Evolutionary conservation across 495 filamentous ascomycete genomes (phyloP), one percentile per base, ranked within the genome.

Genomic region (Massariosphaeria phaeospora): DNA sequence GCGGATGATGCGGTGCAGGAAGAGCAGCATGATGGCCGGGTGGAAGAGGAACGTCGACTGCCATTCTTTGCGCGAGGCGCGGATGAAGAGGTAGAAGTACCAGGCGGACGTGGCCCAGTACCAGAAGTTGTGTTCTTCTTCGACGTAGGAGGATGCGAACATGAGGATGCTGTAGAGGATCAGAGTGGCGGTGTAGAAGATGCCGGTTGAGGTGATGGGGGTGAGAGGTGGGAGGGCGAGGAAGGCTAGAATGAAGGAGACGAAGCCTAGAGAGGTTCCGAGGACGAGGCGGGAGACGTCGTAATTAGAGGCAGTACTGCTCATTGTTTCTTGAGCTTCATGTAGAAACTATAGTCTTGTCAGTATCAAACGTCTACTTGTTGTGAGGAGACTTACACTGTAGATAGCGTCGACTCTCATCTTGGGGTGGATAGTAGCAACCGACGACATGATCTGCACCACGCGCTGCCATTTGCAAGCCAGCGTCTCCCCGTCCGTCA

Each of bases 51-150:
- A 52, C 15, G 35, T 47, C 5, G 13, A 24, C 20, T 50, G 44
- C 55, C 55, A 59, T 34, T 53, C 12, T 55, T 63, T 55, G 24
- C 55, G 55, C 21, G 55, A 54, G 29, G 18, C 29, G 15, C 21
- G 48, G 39, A 63, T 44, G 50, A 54, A 53, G 31, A 65, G 63
- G 35, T 50, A 61, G 38, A 78, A 70, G 35, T 87, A 71, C 90
- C 90, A 99, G 2, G 78, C 84, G 0, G 86, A 83, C 11, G 85
- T 80, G 15, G 79, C 66, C 90, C 91, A 95, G 68, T 97, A 96
- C 93, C 93, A 99, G 69, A 95, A 96, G 57, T 96, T 85, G 21
- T 97, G 93, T 66, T 99, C 93, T 69, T 99, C 93, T 66, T 99
- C 93, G 21, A 99, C 88, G 65, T 89, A 97, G 66, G 90, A 96